Evolutionary conservation across 1,284 basidiomycete species (phyloP), one percentile per base, ranked within the genome.

Genomic region (Grifola frondosa): DNA sequence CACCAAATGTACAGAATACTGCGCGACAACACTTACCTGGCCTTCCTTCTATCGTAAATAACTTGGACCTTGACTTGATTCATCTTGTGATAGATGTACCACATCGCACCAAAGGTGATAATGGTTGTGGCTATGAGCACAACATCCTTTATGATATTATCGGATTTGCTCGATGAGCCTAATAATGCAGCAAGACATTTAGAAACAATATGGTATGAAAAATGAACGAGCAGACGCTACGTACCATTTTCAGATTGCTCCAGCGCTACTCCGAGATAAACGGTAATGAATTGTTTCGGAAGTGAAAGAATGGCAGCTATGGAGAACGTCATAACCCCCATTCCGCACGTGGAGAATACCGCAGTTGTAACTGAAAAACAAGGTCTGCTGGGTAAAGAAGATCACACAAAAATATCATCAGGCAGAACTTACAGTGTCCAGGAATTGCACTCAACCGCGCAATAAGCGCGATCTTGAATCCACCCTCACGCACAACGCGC

Each of bases 31-130:
- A 37, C 47, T 15, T 17, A 48, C 49, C 50, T 30, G 1, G 52
- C 52, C 22, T 53, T 53, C 44, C 91, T 78, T 33, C 84, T 73
- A 28, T 77, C 77, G 43, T 88, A 81, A 58, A 95, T 84, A 7
- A 96, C 80, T 1, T 68, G 61, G 0, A 86, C 79, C 54, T 91
- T 87, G 20, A 80, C 84, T 53, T 78, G 71, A 58, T 84, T 80
- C 81, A 96, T 91, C 64, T 83, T 65, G 40, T 64, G 69, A 56
- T 80, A 81, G 56, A 96, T 88, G 62, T 88, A 96, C 83, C 88
- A 93, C 66, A 89, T 85, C 0, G 91, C 88, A 29, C 70, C 63
- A 34, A 90, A 52, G 0, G 93, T 96, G 50, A 96, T 77, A 19
- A 91, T 30, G 37, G 80, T 62, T 0, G 87, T 88, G 25, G 84